Evolutionary conservation across 2,329 filamentous ascomycete genomes (phyloP).

Genomic region (Cytospora piceae): DNA sequence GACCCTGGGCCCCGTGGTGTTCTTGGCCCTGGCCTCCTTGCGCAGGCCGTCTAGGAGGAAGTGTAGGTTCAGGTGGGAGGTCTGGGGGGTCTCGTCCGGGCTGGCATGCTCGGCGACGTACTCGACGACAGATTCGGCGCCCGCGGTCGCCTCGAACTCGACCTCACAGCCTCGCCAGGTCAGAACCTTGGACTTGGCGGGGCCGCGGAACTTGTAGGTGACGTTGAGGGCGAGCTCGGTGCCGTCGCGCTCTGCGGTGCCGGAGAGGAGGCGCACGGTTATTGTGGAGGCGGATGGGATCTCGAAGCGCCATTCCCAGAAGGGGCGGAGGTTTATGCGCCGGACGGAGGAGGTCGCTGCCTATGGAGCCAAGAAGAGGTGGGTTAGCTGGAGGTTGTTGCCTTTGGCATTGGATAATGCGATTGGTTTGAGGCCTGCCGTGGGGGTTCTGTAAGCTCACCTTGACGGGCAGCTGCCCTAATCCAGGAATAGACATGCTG

Average conservation of each 20-base stretch:
- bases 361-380: slow-evolving; percentile 32
- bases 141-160: slow-evolving; percentile 69
- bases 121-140: slow-evolving; percentile 55
- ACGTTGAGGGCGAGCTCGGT: slow-evolving; percentile 85
- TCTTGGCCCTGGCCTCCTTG: slow-evolving; percentile 53
- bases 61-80: slow-evolving; percentile 82
- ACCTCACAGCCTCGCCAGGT: slow-evolving; percentile 91
- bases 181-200: slow-evolving; percentile 80
- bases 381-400: neutral
- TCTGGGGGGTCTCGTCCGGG: slow-evolving; percentile 79
- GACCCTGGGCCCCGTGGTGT: slow-evolving; percentile 70
- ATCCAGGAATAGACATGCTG: slow-evolving; percentile 72
- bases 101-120: slow-evolving; percentile 64
- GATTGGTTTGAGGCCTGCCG: neutral
- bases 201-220: slow-evolving; percentile 76
- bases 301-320: slow-evolving; percentile 80
- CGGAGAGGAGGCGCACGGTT: slow-evolving; percentile 68
- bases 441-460: slow-evolving; percentile 44
- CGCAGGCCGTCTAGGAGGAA: slow-evolving; percentile 80
- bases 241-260: slow-evolving; percentile 91
- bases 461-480: slow-evolving; percentile 68
- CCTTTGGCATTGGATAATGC: neutral
- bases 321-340: slow-evolving; percentile 59
- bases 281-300: slow-evolving; percentile 56
- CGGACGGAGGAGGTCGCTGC: slow-evolving; percentile 47